Conservation (phyloP, 2,329 filamentous ascomycete genomes). For the Diaporthe sp. region DNA sequence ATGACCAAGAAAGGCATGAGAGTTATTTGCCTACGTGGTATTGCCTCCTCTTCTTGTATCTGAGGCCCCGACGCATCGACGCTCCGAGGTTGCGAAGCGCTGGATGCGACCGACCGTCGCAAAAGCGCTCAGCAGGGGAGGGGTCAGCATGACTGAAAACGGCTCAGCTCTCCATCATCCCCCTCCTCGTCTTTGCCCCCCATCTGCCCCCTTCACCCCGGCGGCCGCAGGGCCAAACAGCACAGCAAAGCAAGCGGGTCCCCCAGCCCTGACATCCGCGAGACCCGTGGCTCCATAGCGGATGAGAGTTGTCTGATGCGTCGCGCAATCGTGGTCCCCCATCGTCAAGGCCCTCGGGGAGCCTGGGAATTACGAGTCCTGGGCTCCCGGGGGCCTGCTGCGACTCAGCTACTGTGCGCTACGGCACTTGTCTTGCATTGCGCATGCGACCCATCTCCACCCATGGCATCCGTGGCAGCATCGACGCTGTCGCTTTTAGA, state of each 20-base stretch:
- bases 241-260: slow-evolving; percentile 35
- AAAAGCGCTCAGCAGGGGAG: slow-evolving; percentile 24
- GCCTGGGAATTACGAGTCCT: slow-evolving; percentile 15
- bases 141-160: slow-evolving; percentile 34
- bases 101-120: slow-evolving; percentile 37
- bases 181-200: not conserved
- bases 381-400: slow-evolving; percentile 25
- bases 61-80: slow-evolving; percentile 1
- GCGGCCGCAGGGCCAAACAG: slow-evolving; percentile 33
- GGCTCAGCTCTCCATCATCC: slow-evolving; percentile 18
- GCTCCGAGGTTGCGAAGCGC: slow-evolving; percentile 27
- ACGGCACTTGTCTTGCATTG: slow-evolving; percentile 39
- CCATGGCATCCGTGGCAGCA: slow-evolving; percentile 31
- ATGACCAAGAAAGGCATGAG: not conserved
- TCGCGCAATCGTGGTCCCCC: slow-evolving; percentile 36
- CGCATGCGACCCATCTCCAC: slow-evolving; percentile 36
- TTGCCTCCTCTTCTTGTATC: not conserved
- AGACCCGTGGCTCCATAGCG: slow-evolving; percentile 38
- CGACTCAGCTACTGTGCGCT: slow-evolving; percentile 35
- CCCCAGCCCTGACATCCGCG: slow-evolving; percentile 33
- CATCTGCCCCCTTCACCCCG: slow-evolving; percentile 15
- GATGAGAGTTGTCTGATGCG: slow-evolving; percentile 38
- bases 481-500: slow-evolving; percentile 20
- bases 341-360: slow-evolving; percentile 13
- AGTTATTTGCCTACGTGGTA: not conserved